A percentile compares a stretch with the other conserved stretches of the same genome.
Conservation (phyloP, 2,329 filamentous ascomycete species). For the Exophiala oligosperma region DNA sequence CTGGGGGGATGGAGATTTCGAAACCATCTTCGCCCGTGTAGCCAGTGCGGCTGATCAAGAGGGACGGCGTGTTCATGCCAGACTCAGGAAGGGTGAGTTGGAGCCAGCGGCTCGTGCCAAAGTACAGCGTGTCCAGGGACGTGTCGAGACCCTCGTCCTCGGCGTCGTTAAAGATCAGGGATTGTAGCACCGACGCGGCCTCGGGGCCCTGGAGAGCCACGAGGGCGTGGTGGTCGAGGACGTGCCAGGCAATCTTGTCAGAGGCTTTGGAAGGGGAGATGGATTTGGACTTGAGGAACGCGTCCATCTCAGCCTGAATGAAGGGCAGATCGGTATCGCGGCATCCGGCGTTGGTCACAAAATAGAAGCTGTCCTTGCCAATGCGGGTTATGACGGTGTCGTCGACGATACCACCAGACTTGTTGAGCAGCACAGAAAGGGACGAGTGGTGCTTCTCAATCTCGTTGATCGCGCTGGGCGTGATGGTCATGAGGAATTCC, state of each 20-base stretch:
- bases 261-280: conserved; percentile 32
- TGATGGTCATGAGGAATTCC: conserved; percentile 79
- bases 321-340: conserved; percentile 84
- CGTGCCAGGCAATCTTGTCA: conserved; percentile 64
- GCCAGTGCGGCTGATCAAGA: conserved; percentile 82
- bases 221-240: conserved; percentile 72
- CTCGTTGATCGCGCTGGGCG: conserved; percentile 69
- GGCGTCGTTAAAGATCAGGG: conserved; percentile 57
- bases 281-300: conserved; percentile 55
- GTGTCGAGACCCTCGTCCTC: conserved; percentile 41
- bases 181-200: conserved; percentile 66
- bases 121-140: conserved; percentile 70
- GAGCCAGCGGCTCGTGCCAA: conserved; percentile 72
- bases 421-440: conserved; percentile 80
- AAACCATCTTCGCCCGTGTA: conserved; percentile 99
- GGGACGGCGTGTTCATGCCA: conserved; percentile 49
- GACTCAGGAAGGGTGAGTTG: conserved; percentile 61
- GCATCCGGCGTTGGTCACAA: conserved; percentile 94
- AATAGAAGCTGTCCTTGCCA: conserved; percentile 74
- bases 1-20: conserved; percentile 81
- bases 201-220: conserved; percentile 87
- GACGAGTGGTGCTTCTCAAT: conserved; percentile 71
- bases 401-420: conserved; percentile 89
- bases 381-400: conserved; percentile 88
- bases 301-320: conserved; percentile 66